Base-by-base conservation (phyloP, 208 protist genomes). In the Trypanosoma lewisi region DNA sequence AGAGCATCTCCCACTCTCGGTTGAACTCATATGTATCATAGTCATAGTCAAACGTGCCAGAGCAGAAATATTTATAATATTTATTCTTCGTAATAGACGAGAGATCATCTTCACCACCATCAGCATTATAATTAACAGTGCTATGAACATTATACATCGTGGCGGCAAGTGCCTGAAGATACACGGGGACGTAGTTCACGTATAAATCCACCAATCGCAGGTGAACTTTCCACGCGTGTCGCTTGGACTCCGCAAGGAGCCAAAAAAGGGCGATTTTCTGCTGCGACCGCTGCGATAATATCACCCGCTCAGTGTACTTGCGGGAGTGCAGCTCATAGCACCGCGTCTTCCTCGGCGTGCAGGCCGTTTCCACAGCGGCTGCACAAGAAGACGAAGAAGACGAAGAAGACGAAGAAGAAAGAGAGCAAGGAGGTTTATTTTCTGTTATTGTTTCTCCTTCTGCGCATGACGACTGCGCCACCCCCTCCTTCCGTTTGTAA, bases 231-330 rank as follows among this genome's bases (percentile, higher is more conserved):
- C 75, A 79, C 6, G 75, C 67, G 39, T 79, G 62, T 12, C 70
- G 68, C 60, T 80, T 74, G 0, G 77, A 67, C 59, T 83, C 80
- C 9, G 73, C 61, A 34, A 90, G 54, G n/a, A 84, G 66, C 14
- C 62, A 63, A 25, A 90, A 71, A 2, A 90, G 70, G 21, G 78
- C 80, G 25, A 73, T 77, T n/a, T 68, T 47, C 63, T 90, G 83
- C 45, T 90, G 83, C 6, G 64, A 67, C 33, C 61, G 50, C 45
- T 80, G 71, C 2, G 58, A 64, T 34, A 90, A 73, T 17, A 85
- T n/a, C 4, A 82, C 69, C 16, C 67, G 66, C 51, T 84, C 79
- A 23, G 77, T 61, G 49, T 90, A 90, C 28, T 66, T 67, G 11
- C 70, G 55, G 7, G 76, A 83, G n/a, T 64, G 30, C 9, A 89